phyloP scores from a whole-genome alignment of 2,329 filamentous ascomycete species.

The Chaetothyriales sp. region DNA sequence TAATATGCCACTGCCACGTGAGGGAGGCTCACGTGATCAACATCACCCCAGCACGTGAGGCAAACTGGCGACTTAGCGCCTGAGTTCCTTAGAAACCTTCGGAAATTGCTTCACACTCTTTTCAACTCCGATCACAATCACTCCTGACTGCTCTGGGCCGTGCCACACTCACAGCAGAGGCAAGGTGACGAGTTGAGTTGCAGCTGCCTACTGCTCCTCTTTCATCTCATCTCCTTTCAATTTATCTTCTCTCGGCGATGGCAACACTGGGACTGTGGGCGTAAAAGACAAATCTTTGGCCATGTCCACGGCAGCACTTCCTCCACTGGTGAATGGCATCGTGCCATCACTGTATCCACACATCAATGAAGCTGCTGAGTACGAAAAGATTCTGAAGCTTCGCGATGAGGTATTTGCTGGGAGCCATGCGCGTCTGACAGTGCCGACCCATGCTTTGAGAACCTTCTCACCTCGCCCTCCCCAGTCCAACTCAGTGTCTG shows the following conservation, averaged over 20 bases:
- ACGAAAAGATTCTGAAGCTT: slow-evolving; percentile 67
- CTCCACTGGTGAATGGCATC: slow-evolving; percentile 19
- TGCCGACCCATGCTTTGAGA: slow-evolving; percentile 40
- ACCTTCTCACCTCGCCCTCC: slow-evolving; percentile 25
- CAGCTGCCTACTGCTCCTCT: not conserved
- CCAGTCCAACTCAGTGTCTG: slow-evolving; percentile 19
- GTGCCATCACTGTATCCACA: slow-evolving; percentile 23
- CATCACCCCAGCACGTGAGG: not conserved
- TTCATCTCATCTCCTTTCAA: not conserved
- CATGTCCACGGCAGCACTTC: slow-evolving; percentile 6
- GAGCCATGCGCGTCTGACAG: slow-evolving; percentile 44
- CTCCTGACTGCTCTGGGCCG: not conserved
- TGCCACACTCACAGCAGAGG: not conserved
- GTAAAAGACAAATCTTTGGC: not conserved
- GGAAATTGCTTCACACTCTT: not conserved
- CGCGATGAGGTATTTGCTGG: slow-evolving; percentile 70
- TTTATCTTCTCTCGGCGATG: not conserved
- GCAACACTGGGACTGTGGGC: not conserved
- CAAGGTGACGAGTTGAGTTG: not conserved
- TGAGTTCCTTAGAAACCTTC: not conserved
- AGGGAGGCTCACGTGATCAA: too few relatives aligned
- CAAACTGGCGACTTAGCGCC: not conserved
- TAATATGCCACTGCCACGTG: too few relatives aligned
- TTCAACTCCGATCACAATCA: not conserved
- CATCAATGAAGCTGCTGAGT: slow-evolving; percentile 50